Evolutionary conservation across 129 eudicot species (phyloP), one percentile per base, ranked within the genome.

Genomic region (Flaveria bidentis): DNA sequence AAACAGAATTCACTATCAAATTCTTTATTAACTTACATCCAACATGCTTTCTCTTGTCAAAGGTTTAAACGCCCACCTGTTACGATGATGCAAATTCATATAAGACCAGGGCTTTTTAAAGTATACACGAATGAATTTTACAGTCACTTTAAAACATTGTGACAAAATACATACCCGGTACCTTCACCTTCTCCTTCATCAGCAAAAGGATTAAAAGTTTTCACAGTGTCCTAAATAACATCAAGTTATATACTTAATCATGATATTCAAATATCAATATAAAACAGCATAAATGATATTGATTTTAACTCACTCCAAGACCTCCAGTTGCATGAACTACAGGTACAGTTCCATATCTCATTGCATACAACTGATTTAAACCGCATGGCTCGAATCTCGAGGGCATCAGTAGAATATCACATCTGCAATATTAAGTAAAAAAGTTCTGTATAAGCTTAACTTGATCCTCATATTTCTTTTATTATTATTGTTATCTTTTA

Each of bases 321-420:
- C 97, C 98, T 67, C 98, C 97, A 3, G 98, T 93, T 79, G 74
- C 82, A 50, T 93, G 98, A 69, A 93, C 98, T 11, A 93, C 91
- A 23, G 98, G 97, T 62, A 93, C 76, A 17, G 97, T 88, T 62
- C 98, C 98, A 64, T 93, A 93, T 88, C 87, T 88, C 98, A 93
- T 93, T 46, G 98, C 98, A 71, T 93, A 93, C 49, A 93, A 78
- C 84, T 93, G 98, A 78, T 93, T 93, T 72, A 93, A 76, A 63
- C 98, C 98, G 74, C 98, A 93, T 25, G 98, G 98, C 77, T 93
- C 98, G 69, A 88, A 93, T 85, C 98, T 85, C 39, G 98, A 93
- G 33, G 98, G 97, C 97, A 93, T 93, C 33, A 85, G 70, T 23
- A 90, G 86, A 60, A 93, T 93, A 82, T 90, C 97, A 79, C 98